A percentile compares a stretch with the other conserved stretches of the same genome.
Evolutionary conservation across 495 filamentous ascomycete species (phyloP).

Genomic region (Daldinia vernicosa): DNA sequence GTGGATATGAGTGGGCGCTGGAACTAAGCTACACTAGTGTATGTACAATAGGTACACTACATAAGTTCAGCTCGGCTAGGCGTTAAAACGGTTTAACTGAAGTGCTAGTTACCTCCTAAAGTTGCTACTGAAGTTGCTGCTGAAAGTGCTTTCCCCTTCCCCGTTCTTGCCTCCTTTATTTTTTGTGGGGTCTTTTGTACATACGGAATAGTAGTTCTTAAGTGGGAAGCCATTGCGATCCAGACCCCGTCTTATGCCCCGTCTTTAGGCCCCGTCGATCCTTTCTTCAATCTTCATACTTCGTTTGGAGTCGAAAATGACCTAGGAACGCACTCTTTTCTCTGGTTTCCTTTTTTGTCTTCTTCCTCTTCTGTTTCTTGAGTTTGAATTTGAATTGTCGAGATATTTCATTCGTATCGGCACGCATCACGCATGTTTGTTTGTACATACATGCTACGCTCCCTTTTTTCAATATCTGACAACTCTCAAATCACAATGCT

Average conservation of each 20-base stretch:
- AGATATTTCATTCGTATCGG: background rate
- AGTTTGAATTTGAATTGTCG: background rate
- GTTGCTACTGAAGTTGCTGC: too few species aligned
- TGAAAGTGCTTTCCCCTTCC: background rate
- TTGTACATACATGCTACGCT: background rate
- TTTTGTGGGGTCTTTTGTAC: conserved; percentile 20
- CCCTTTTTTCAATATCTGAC: background rate
- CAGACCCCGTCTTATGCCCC: conserved; percentile 3
- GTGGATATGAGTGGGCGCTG: background rate
- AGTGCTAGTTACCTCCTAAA: too few species aligned
- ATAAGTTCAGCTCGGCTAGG: conserved; percentile 1
- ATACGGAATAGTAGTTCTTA: background rate
- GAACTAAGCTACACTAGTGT: conserved; percentile 1
- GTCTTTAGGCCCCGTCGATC: conserved; percentile 23
- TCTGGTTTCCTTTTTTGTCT: conserved; percentile 21
- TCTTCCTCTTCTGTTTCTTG: conserved; percentile 4
- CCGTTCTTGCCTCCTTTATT: conserved; percentile 40
- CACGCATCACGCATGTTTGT: background rate
- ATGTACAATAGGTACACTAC: too few species aligned
- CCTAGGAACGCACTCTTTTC: conserved; percentile 17
- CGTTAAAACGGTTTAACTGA: background rate
- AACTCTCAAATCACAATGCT: conserved; percentile 14
- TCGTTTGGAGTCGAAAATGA: conserved; percentile 25
- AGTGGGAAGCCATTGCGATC: conserved; percentile 26
- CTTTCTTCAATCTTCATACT: conserved; percentile 28